Percentiles rank a stretch among this genome's conserved stretches.
These are phyloP conservation scores for Didymella lethalis DNA, from an alignment of 2,329 filamentous ascomycete genomes.

Conservation along the genomic window DNA sequence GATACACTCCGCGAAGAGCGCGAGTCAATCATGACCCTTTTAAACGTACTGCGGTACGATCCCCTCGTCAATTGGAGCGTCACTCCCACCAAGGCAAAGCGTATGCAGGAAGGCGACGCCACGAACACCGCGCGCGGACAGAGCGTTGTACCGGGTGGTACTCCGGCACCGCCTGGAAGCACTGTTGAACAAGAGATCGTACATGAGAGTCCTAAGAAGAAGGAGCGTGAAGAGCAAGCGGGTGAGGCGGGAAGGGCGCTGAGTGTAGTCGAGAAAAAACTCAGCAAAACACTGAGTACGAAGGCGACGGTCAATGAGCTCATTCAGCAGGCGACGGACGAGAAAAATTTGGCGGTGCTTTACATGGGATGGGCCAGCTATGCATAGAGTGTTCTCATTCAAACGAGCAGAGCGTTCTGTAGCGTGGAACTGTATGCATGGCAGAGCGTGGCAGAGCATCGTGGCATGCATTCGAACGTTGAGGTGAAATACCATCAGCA, in stretches of 20 bases:
- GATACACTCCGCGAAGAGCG: constrained; percentile 94
- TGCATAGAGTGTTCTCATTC: constrained; percentile 26
- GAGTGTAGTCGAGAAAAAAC: constrained; percentile 93
- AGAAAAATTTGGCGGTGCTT: constrained; percentile 87
- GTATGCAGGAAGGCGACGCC: constrained; percentile 71
- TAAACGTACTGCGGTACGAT: constrained; percentile 98
- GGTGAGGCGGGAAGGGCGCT: constrained; percentile 91
- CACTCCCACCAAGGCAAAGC: constrained; percentile 71
- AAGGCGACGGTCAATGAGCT: constrained; percentile 95
- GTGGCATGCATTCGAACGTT: neutral
- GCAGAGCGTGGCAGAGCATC: neutral
- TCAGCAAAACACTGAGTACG: constrained; percentile 92
- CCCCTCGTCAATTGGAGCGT: constrained; percentile 96
- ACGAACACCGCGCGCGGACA: constrained; percentile 50
- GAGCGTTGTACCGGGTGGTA: constrained; percentile 40
- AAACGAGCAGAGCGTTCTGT: neutral
- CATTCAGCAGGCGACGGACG: constrained; percentile 94
- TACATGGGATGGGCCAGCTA: constrained; percentile 59
- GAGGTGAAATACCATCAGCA: neutral
- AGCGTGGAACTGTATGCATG: neutral
- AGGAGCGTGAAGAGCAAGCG: constrained; percentile 63
- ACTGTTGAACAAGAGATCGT: constrained; percentile 36
- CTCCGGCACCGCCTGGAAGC: constrained; percentile 38
- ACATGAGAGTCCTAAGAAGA: constrained; percentile 48
- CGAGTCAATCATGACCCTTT: constrained; percentile 97